Percentiles rank a stretch among this genome's conserved stretches.
phyloP scores from a whole-genome alignment of 768 basidiomycete species.

The Mycena floridula region DNA sequence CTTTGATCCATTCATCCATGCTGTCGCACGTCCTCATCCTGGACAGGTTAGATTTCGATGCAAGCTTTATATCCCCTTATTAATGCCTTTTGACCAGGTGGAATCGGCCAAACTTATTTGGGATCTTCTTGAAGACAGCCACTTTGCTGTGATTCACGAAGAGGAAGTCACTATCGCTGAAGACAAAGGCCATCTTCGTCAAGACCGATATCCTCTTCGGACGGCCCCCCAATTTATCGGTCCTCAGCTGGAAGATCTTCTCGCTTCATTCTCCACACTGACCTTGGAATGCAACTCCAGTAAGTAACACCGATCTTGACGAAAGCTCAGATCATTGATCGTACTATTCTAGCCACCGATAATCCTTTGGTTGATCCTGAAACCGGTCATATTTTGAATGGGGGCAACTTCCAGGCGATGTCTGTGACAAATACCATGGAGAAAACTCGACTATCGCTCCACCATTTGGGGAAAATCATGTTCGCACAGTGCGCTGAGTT shows the following conservation, averaged over 20 bases:
- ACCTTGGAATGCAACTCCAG: conserved; percentile 80
- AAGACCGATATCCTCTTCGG: conserved; percentile 73
- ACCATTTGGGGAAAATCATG: conserved; percentile 44
- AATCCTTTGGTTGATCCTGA: conserved; percentile 77
- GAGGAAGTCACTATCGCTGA: conserved; percentile 67
- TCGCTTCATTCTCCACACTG: conserved; percentile 56
- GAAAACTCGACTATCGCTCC: conserved; percentile 34
- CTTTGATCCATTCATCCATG: conserved; percentile 76
- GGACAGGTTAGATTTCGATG: no score
- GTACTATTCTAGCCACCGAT: conserved; percentile 70
- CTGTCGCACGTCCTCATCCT: conserved; percentile 71
- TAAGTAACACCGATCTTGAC: conserved; percentile 27
- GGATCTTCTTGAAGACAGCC: conserved; percentile 61
- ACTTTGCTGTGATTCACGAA: conserved; percentile 61
- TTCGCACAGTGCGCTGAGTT: conserved; percentile 39
- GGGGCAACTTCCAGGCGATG: conserved; percentile 90
- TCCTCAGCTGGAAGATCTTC: conserved; percentile 77
- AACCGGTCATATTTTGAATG: conserved; percentile 64
- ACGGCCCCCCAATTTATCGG: conserved; percentile 83
- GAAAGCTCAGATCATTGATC: conserved; percentile 5
- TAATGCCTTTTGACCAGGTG: no score
- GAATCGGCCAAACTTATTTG: conserved; percentile 68
- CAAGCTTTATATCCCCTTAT: no score
- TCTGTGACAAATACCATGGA: conserved; percentile 66
- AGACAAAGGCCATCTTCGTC: conserved; percentile 68